These are phyloP conservation scores for Xylariomycetidae sp. DNA, from an alignment of 2,329 filamentous ascomycete genomes.

Conservation along the genomic window DNA sequence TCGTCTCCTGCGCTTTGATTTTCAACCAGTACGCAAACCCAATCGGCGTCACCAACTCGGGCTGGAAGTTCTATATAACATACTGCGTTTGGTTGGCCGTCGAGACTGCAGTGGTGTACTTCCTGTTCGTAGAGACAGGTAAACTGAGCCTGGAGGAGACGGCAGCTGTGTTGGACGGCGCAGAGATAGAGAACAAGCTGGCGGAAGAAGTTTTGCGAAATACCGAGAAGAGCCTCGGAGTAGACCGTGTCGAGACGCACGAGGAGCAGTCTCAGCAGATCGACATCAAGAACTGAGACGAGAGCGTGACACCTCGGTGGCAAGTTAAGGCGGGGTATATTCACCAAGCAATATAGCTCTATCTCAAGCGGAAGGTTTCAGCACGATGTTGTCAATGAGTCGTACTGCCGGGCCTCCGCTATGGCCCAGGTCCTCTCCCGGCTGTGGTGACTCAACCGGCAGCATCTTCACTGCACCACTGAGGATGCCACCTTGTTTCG, in stretches of 20 bases:
- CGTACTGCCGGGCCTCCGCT: slow-evolving; percentile 69
- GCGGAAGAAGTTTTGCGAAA: slow-evolving; percentile 8
- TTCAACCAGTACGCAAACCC: slow-evolving; percentile 22
- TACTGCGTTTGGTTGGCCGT: slow-evolving; percentile 16
- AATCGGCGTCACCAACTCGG: slow-evolving; percentile 15
- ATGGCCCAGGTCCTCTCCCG: slow-evolving; percentile 70
- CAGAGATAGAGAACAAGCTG: slow-evolving; percentile 13
- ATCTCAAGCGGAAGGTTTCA: slow-evolving; percentile 36
- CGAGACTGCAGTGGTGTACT: slow-evolving; percentile 14
- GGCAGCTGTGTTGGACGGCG: slow-evolving; percentile 9
- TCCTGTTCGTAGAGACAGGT: slow-evolving; percentile 36
- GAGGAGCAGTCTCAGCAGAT: background rate
- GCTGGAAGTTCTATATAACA: slow-evolving; percentile 19
- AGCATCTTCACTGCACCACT: slow-evolving; percentile 90
- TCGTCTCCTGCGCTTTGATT: slow-evolving; percentile 23
- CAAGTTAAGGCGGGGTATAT: background rate
- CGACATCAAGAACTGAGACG: background rate
- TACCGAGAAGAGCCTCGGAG: slow-evolving; percentile 8
- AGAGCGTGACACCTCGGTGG: background rate
- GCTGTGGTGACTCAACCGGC: slow-evolving; percentile 63
- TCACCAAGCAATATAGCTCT: background rate
- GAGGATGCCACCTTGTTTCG: slow-evolving; percentile 67
- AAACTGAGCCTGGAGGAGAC: slow-evolving; percentile 35
- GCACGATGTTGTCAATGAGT: slow-evolving; percentile 88
- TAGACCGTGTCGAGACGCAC: slow-evolving; percentile 2